Conservation (phyloP, 768 basidiomycete genomes). For the Pisolithus orientalis region DNA sequence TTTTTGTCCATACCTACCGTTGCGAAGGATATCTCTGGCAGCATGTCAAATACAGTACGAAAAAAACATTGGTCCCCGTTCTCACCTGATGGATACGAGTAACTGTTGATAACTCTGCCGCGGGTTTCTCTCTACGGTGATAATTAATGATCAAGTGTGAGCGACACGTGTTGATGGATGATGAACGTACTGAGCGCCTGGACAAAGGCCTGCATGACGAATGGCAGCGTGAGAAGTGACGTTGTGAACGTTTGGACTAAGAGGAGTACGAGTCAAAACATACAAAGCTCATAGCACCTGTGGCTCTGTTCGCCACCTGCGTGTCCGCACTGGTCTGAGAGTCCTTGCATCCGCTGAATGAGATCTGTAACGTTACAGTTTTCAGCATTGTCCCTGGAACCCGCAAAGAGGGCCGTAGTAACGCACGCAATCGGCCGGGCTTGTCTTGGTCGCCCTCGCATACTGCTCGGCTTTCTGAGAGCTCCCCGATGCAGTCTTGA, state of each 20-base stretch:
- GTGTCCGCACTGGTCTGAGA: constrained; percentile 80
- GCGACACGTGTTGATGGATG: not conserved
- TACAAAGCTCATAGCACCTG: constrained; percentile 79
- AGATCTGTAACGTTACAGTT: constrained; percentile 44
- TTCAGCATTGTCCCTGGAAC: not conserved
- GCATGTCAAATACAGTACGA: not conserved
- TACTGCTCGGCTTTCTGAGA: constrained; percentile 57
- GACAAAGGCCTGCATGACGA: constrained; percentile 45
- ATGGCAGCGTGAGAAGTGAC: not conserved
- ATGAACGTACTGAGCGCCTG: constrained; percentile 40
- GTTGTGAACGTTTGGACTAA: not conserved
- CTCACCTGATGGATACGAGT: constrained; percentile 39
- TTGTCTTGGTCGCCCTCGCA: constrained; percentile 60
- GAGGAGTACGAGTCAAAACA: constrained; percentile 16
- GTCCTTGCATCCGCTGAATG: constrained; percentile 81
- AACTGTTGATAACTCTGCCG: constrained; percentile 50
- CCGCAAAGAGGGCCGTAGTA: not conserved
- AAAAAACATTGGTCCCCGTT: not conserved
- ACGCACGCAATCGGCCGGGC: constrained; percentile 81
- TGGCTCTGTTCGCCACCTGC: constrained; percentile 55
- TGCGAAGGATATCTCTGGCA: constrained; percentile 33
- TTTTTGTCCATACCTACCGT: constrained; percentile 47
- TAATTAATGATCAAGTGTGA: not conserved
- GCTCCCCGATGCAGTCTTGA: constrained; percentile 68
- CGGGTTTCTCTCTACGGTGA: constrained; percentile 33